Conservation (phyloP, 495 filamentous ascomycete genomes). For the Usnea hakonensis region DNA sequence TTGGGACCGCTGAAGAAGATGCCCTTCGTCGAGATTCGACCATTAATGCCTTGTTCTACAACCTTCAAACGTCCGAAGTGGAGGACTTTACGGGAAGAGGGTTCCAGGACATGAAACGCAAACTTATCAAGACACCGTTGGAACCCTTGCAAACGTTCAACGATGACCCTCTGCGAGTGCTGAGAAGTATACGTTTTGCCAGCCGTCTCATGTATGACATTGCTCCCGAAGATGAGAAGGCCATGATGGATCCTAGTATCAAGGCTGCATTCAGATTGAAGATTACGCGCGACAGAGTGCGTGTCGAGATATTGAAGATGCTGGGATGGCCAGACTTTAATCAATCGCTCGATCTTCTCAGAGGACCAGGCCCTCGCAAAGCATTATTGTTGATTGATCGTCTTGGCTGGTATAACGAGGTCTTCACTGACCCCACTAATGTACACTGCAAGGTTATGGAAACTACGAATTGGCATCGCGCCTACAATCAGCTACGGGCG, state of each 20-base stretch:
- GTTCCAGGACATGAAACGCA: conserved; percentile 60
- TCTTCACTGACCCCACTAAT: conserved; percentile 63
- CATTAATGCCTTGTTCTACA: conserved; percentile 94
- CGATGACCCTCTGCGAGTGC: conserved; percentile 87
- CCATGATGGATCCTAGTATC: conserved; percentile 71
- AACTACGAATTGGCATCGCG: conserved; percentile 34
- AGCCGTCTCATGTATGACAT: conserved; percentile 75
- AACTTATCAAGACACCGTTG: conserved; percentile 76
- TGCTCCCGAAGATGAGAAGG: conserved; percentile 53
- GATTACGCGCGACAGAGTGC: conserved; percentile 84
- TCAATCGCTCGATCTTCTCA: background rate
- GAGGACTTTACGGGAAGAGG: conserved; percentile 80
- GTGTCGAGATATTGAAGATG: conserved; percentile 84
- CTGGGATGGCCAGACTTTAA: conserved; percentile 45
- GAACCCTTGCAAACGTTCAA: conserved; percentile 88
- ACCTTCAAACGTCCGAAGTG: conserved; percentile 62
- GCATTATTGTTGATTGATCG: conserved; percentile 66
- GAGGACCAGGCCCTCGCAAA: conserved; percentile 59
- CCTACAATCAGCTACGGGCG: conserved; percentile 41
- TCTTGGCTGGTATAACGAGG: conserved; percentile 66
- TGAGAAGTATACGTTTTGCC: conserved; percentile 84
- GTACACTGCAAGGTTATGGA: conserved; percentile 23
- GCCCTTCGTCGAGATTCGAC: conserved; percentile 86
- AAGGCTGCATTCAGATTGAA: conserved; percentile 71
- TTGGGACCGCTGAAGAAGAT: conserved; percentile 86